Base-by-base conservation (phyloP, 345 rosid genomes). In the Ricinus communis region DNA sequence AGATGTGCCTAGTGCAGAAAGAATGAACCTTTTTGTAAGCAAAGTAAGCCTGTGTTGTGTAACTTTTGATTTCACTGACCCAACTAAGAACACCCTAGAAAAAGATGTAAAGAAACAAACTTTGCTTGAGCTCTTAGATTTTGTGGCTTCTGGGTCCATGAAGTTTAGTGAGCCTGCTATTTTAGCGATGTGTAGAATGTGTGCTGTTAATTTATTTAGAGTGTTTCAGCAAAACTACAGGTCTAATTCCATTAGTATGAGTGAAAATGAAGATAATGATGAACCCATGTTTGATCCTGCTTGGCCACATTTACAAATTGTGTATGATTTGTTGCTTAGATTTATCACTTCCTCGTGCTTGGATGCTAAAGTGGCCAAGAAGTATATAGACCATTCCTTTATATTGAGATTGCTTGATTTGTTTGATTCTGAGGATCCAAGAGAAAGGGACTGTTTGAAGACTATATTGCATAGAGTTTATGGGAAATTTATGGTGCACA, bases 1-100 rank as follows among this genome's bases (percentile, higher is more conserved):
- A 57, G 90, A 90, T 21, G 98, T 90, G 36, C 85, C 87, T 0
- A 84, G 38, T 78, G 73, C 88, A 3, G 98, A 93, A 76, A 88
- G 84, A 72, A 78, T 90, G 85, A 90, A 85, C 65, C 90, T 93
- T 63, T 93, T 93, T 50, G 92, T 88, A 53, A 90, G 94, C 47
- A 93, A 93, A 85, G 89, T 88, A 16, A 93, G 98, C 66, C 84
- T 93, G n/a, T 93, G 98, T 76, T 93, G 96, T 33, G 95, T 88
- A 27, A 86, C 87, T 1, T 93, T 90, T 30, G 98, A 93, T 86
- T 90, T 90, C 83, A 77, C 87, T 22, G 91, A 90, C 81, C 85
- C 91, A 10, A 75, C 76, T 49, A 88, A 87, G 83, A 88, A 86
- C 79, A 80, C 86, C 0, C 46, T 85, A 10, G 96, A 93, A 77